Base-by-base conservation (phyloP, 2,329 filamentous ascomycete species). In the Paramyrothecium sp. region DNA sequence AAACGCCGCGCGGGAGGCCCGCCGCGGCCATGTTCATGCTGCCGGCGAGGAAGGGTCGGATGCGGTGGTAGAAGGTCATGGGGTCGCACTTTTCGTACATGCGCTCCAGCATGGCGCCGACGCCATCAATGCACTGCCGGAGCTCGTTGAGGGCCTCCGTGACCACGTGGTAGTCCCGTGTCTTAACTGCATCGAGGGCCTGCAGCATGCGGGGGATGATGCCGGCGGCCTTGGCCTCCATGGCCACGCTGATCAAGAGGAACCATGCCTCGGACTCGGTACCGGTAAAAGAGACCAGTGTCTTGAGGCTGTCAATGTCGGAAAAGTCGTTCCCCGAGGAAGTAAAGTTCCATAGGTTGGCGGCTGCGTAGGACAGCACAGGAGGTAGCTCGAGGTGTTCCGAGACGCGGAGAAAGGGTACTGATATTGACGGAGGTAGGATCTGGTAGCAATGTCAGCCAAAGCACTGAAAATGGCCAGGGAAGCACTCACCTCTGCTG, bases 201-300 rank as follows among this genome's bases (percentile, higher is more conserved):
- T 82, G 75, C 22, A 96, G 78, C 87, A 97, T 92, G 56, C 88
- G 73, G 0, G 91, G 89, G 57, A 97, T 87, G 34, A 91, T 85
- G 0, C 82, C 79, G 0, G 88, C 92, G 0, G 89, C 92, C 51
- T 87, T 83, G 34, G 91, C 89, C 75, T 98, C 94, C 70, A 97
- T 96, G 19, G 93, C 92, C 1, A 95, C 89, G 1, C 91, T 96
- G 59, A 97, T 83, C 41, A 95, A 80, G 65, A 93, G 93, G 75
- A 98, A 98, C 94, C 94, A 97, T 65, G 92, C 92, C 73, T 98
- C 94, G 63, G 96, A 92, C 53, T 89, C 76, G 8, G 91, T 95
- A 23, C 92, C 93, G 4, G 92, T 97, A 67, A 97, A 95, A 13
- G 93, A 96, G 67, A 89, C 83, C 11, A 93, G 80, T 0, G 88